A percentile compares a stretch with the other conserved stretches of the same genome.
phyloP scores from a whole-genome alignment of 1,139 yeast genomes.

The Magnusiomyces tetraspermus region DNA sequence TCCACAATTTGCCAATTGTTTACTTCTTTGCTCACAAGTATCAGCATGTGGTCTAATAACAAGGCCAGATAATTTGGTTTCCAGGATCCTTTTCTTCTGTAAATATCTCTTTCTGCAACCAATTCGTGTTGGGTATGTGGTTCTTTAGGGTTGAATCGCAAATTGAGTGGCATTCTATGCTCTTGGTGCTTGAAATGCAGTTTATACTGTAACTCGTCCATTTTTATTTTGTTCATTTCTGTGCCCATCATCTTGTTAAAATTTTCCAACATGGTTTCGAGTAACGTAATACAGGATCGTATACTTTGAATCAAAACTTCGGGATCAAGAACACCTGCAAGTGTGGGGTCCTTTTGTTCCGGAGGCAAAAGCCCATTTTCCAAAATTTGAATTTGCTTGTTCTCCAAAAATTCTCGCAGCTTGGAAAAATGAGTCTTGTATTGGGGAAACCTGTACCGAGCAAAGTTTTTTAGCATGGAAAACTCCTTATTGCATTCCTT shows the following conservation, averaged over 20 bases:
- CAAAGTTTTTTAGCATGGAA: constrained; percentile 8
- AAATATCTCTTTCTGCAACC: constrained; percentile 3
- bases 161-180: constrained; percentile 5
- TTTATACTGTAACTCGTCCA: constrained; percentile 5
- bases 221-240: constrained; percentile 5
- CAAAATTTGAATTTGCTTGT: background rate
- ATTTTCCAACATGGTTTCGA: background rate
- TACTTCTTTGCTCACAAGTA: constrained; percentile 37
- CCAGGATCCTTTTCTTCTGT: constrained; percentile 4
- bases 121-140: constrained; percentile 6
- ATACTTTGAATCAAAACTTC: constrained; percentile 1
- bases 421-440: constrained; percentile 4
- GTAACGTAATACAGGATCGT: constrained; percentile 7
- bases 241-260: constrained; percentile 10
- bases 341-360: constrained; percentile 2
- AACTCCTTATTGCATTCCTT: constrained; percentile 8
- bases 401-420: background rate
- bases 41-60: constrained; percentile 60
- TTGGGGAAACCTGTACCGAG: constrained; percentile 12
- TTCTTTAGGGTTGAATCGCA: constrained; percentile 8
- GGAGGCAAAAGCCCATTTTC: constrained; percentile 4
- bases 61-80: constrained; percentile 32
- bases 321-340: background rate
- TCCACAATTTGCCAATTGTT: constrained; percentile 30
- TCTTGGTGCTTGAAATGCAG: constrained; percentile 7